Conservation (phyloP, 352 stramenopile genomes). For the Globisporangium orthogonon region DNA sequence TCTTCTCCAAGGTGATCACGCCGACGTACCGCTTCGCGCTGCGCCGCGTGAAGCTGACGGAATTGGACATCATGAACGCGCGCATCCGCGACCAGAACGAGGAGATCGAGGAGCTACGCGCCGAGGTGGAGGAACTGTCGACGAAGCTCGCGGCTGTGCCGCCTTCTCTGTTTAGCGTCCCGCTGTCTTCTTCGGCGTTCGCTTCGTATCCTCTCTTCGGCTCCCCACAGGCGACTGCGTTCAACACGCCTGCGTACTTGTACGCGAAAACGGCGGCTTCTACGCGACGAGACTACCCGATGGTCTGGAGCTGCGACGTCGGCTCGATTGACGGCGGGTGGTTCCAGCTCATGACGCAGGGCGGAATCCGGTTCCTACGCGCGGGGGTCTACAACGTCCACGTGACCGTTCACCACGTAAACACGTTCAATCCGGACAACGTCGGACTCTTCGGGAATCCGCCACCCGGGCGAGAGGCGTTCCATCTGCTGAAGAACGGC, state of each 20-base stretch:
- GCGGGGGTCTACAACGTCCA: slow-evolving; percentile 4
- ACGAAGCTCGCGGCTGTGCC: not conserved
- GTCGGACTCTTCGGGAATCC: not conserved
- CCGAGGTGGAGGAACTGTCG: slow-evolving; percentile 1
- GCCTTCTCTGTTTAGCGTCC: not conserved
- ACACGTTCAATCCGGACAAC: not conserved
- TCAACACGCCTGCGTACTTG: not conserved
- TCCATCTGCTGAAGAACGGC: slow-evolving; percentile 2
- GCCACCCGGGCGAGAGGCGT: not conserved
- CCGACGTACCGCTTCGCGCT: slow-evolving; percentile 7
- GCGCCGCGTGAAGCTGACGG: slow-evolving; percentile 1
- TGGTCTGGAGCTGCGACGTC: not conserved
- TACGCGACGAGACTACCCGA: not conserved
- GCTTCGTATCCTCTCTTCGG: no score
- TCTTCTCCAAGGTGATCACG: slow-evolving; percentile 10
- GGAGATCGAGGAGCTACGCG: slow-evolving; percentile 5
- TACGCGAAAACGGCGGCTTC: not conserved
- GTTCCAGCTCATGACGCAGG: not conserved
- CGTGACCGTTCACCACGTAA: slow-evolving; percentile 5
- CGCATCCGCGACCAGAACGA: slow-evolving; percentile 8
- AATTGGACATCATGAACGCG: slow-evolving; percentile 5
- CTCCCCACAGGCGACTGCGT: no score
- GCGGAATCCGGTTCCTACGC: not conserved
- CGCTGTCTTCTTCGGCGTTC: no score
- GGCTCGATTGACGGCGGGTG: not conserved